Conservation (phyloP, 2,329 filamentous ascomycete genomes). For the Diaporthe helianthi region DNA sequence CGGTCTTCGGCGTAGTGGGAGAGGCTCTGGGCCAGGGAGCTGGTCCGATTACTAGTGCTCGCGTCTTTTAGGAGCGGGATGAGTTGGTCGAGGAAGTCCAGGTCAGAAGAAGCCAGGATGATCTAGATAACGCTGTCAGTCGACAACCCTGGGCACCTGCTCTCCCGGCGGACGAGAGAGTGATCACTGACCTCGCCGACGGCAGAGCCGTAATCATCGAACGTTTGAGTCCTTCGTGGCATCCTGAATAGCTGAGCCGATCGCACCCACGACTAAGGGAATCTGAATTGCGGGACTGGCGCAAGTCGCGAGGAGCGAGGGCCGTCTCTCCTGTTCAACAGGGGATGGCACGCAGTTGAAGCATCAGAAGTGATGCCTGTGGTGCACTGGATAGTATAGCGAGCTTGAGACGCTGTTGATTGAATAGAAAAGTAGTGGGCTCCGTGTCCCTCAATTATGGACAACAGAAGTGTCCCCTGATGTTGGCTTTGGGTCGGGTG, state of each 20-base stretch:
- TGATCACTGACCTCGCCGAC: slow-evolving; percentile 38
- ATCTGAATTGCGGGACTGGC: background rate
- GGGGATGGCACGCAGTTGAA: background rate
- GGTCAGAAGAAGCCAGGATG: slow-evolving; percentile 87
- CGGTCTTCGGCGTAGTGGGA: slow-evolving; percentile 84
- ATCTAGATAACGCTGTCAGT: slow-evolving; percentile 65
- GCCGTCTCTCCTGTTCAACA: background rate
- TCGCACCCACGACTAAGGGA: background rate
- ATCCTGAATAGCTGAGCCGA: background rate
- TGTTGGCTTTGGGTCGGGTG: background rate
- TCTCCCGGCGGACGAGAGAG: slow-evolving; percentile 6
- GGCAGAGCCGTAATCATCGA: slow-evolving; percentile 41
- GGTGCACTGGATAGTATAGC: background rate
- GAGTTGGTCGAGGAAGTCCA: slow-evolving; percentile 93
- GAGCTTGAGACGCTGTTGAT: background rate
- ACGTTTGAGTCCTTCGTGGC: slow-evolving; percentile 38
- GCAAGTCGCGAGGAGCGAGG: background rate
- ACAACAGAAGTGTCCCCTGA: background rate
- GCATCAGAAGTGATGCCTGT: slow-evolving; percentile 5
- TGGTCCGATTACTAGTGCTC: slow-evolving; percentile 74
- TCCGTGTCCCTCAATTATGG: background rate
- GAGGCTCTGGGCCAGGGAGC: slow-evolving; percentile 77
- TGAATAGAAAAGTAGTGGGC: background rate
- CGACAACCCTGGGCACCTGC: slow-evolving; percentile 4
- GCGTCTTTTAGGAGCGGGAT: slow-evolving; percentile 95